Base-by-base conservation (phyloP, 164 flowering plant genomes). In the Aristolochia fimbriata region DNA sequence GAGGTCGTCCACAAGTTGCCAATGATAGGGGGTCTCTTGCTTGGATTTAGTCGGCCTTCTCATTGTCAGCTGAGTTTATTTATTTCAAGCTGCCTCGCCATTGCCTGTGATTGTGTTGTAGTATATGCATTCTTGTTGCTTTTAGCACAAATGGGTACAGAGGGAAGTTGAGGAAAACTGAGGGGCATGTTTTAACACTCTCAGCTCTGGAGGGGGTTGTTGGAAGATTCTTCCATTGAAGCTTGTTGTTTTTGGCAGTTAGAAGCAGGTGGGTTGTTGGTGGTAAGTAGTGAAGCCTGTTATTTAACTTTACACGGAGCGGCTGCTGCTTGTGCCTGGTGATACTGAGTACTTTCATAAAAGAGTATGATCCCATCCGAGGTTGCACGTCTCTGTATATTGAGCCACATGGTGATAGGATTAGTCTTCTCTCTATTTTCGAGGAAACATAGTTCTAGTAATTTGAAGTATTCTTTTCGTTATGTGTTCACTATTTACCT, bases 21-120 rank as follows among this genome's bases (percentile, higher is more conserved):
- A 94, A 79, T 66, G 99, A 91, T 55, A 82, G 93, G 62, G 96
- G 97, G 62, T 83, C 97, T 64, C 87, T 91, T 66, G 97, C 99
- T 65, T 94, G 97, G 97, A 88, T 91, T 64, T 94, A 77, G 68
- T 64, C 58, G 65, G 37, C 2, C 15, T 41, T 12, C 15, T 14
- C 31, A 11, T 10, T 43, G 21, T 15, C 19, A 41, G 23, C 10
- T 23, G 12, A 21, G 23, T 41, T 14, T 51, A 62, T 15, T 37
- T 52, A 50, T 21, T 30, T 20, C 17, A 24, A 52, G 56, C 13
- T 52, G 30, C 27, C 15, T 23, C 31, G 19, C 43, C 8, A 10
- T 10, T 6, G 1, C 43, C 43, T 10, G 11, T 37, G 43, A 37
- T 37, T 37, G 43, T 37, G 43, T 37, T 37, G 37, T 31, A 31